Conservation (phyloP, 345 rosid genomes). For the Clarkia xantiana region DNA sequence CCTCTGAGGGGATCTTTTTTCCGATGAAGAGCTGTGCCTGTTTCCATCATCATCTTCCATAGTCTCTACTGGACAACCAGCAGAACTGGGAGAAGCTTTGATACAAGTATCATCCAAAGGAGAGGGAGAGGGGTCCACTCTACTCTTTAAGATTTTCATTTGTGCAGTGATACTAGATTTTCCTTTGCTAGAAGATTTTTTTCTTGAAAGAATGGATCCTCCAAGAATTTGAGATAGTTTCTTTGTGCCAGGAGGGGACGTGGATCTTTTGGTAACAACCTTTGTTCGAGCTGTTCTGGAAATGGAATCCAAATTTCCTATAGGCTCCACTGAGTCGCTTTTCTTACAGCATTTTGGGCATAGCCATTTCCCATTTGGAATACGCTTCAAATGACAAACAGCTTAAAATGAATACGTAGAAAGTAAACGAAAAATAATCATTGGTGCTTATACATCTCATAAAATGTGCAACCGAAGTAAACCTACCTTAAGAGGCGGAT, state of each 20-base stretch:
- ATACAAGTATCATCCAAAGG: constrained; percentile 29
- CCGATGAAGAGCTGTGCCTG: constrained; percentile 21
- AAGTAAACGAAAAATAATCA: background rate
- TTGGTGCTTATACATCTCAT: background rate
- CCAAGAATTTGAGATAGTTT: constrained; percentile 64
- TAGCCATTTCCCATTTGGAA: constrained; percentile 94
- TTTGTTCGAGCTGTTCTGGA: constrained; percentile 85
- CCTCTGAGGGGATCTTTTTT: constrained; percentile 22
- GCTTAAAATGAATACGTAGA: constrained; percentile 6
- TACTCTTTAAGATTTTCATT: constrained; percentile 38
- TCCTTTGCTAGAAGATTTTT: constrained; percentile 61
- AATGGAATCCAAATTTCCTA: constrained; percentile 46
- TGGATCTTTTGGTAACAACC: constrained; percentile 34
- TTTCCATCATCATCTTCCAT: constrained; percentile 15
- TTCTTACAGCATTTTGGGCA: constrained; percentile 72
- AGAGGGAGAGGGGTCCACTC: constrained; percentile 27
- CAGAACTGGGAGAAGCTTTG: constrained; percentile 23
- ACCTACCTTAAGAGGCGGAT: constrained; percentile 95
- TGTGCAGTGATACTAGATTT: constrained; percentile 31
- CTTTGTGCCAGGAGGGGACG: constrained; percentile 32
- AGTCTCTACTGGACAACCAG: constrained; percentile 17
- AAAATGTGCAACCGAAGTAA: background rate
- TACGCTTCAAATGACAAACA: constrained; percentile 47
- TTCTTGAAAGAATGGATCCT: constrained; percentile 39
- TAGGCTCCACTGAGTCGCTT: constrained; percentile 48